Evolutionary conservation across 208 protist species (phyloP).

Genomic region (Giardia muris): DNA sequence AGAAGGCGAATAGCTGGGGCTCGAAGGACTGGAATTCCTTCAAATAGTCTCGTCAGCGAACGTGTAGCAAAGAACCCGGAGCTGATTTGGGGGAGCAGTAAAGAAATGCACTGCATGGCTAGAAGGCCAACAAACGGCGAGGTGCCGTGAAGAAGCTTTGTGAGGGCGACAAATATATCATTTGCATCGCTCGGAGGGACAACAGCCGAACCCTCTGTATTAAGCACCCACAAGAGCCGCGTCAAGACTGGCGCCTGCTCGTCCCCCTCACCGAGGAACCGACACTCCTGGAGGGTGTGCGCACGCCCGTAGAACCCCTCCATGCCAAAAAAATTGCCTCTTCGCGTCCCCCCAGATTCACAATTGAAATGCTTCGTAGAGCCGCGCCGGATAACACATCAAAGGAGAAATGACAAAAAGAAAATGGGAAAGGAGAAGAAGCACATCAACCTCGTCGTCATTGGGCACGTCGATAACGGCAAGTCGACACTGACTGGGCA

Average conservation of each 20-base stretch:
- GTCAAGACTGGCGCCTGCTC: neutral
- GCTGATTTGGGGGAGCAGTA: neutral
- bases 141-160: neutral
- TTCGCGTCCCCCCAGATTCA: too few species aligned
- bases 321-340: neutral
- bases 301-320: neutral
- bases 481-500: constrained; percentile 66
- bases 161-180: neutral
- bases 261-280: neutral
- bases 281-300: neutral
- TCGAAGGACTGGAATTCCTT: neutral
- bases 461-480: constrained; percentile 62
- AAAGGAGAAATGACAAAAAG: too few species aligned
- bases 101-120: neutral
- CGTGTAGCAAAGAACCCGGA: neutral
- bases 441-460: constrained; percentile 47
- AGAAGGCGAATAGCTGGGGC: neutral
- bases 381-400: too few species aligned
- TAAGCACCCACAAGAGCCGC: neutral
- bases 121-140: neutral
- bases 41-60: neutral
- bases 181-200: neutral
- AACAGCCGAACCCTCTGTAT: neutral
- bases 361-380: too few species aligned
- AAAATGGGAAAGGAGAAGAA: constrained; percentile 37